These are phyloP conservation scores for Daldinia concentrica DNA, from an alignment of 495 filamentous ascomycete genomes.

Conservation along the genomic window DNA sequence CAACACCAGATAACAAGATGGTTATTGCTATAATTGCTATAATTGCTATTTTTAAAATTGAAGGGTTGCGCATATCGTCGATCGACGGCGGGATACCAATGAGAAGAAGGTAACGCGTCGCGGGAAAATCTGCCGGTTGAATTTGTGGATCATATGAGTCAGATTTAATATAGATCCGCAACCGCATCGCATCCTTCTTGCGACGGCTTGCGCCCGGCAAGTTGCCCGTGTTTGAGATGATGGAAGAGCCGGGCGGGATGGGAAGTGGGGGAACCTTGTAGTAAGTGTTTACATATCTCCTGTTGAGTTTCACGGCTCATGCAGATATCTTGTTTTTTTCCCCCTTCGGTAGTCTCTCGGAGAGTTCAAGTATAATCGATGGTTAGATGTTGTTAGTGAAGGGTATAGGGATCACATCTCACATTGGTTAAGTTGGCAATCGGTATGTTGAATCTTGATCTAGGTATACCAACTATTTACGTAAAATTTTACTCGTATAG, in stretches of 20 bases:
- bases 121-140: constrained; percentile 58
- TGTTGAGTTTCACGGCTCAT: constrained; percentile 1
- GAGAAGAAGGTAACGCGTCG: constrained; percentile 37
- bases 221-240: not conserved
- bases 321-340: not conserved
- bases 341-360: constrained; percentile 2
- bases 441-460: too few relatives aligned
- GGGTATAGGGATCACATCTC: too few relatives aligned
- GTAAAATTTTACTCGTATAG: not conserved
- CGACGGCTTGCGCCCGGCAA: not conserved
- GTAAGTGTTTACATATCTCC: constrained; percentile 29
- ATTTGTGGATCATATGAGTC: constrained; percentile 59
- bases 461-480: not conserved
- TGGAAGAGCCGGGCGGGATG: not conserved
- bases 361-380: not conserved
- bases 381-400: not conserved
- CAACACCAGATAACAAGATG: not conserved
- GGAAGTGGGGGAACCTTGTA: constrained; percentile 12
- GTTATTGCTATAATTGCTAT: not conserved
- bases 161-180: constrained; percentile 47
- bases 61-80: constrained; percentile 22
- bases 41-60: not conserved
- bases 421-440: too few relatives aligned
- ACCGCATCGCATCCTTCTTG: constrained; percentile 22
- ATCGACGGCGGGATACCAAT: constrained; percentile 33